Base-by-base conservation (phyloP, 768 basidiomycete species). In the Lactifluus subvellereus region DNA sequence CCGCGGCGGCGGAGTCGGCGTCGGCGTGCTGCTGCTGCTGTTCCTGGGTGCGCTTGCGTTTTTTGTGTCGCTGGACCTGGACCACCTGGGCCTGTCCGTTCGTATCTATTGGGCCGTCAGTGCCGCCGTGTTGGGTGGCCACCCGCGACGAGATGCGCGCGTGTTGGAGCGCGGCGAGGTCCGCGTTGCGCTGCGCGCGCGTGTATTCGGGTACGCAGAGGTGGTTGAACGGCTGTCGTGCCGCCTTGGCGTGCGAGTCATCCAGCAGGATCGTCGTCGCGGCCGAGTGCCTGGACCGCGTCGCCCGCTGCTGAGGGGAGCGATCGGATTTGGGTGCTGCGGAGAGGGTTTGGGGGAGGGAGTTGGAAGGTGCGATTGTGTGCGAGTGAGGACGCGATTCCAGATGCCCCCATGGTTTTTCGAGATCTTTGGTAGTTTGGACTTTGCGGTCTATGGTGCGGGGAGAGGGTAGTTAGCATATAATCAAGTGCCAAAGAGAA, bases 141-240 rank as follows among this genome's bases (percentile, higher is more conserved):
- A 6, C 4, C 7, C n/a, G 45, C 18, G 45, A 45, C 27, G 47
- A 22, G 10, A 5, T 4, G 22, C 47, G 45, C 20, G 47, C 6
- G 8, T 16, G 56, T 18, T 38, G 42, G 7, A 80, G 66, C 7
- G 61, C 65, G 13, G 62, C 72, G 20, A 80, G 66, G 60, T 81
- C 80, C 18, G 65, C 64, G 18, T 70, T 69, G 33, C 86, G 80
- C 69, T 74, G 75, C 9, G 73, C 67, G 2, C 72, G 75, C 14
- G 78, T 76, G 70, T 91, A 93, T 69, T 91, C 90, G 10, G 75
- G 78, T 66, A 93, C 80, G 69, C 87, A 89, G 22, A 93, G 74
- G 69, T 94, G 91, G 70, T 90, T 94, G 76, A 82, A 88, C 0
- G 91, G 91, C 69, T 94, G 91, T 16, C 87, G 76, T 33, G 75